These are phyloP conservation scores for Diaporthe vexans DNA, from an alignment of 2,329 filamentous ascomycete genomes.

Conservation along the genomic window DNA sequence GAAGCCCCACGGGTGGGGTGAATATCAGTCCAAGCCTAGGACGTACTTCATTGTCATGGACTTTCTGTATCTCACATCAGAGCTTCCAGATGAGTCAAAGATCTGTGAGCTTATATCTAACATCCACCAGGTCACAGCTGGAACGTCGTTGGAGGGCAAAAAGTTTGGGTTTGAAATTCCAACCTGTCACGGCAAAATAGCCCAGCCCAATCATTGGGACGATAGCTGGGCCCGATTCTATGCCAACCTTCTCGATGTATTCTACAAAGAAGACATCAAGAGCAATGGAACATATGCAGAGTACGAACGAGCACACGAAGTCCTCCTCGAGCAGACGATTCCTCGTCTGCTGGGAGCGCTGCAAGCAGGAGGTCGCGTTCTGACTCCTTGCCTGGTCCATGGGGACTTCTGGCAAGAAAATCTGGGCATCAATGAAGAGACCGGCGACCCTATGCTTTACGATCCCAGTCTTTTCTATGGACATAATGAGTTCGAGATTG, in stretches of 20 bases:
- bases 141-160: not conserved
- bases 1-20: slow-evolving; percentile 20
- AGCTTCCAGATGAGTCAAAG: slow-evolving; percentile 6
- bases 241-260: not conserved
- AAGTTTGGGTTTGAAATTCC: slow-evolving; percentile 24
- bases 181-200: slow-evolving; percentile 33
- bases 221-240: slow-evolving; percentile 19
- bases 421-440: slow-evolving; percentile 7
- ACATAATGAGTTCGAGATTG: slow-evolving; percentile 32
- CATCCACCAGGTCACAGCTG: slow-evolving; percentile 12
- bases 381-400: slow-evolving; percentile 27
- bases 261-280: slow-evolving; percentile 24
- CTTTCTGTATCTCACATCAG: slow-evolving; percentile 1
- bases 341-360: slow-evolving; percentile 15
- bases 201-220: slow-evolving; percentile 29
- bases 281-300: not conserved
- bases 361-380: slow-evolving; percentile 11
- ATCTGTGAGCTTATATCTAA: not conserved
- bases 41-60: slow-evolving; percentile 31
- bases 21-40: not conserved
- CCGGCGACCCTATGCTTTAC: slow-evolving; percentile 27
- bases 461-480: slow-evolving; percentile 24
- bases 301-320: not conserved
- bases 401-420: slow-evolving; percentile 34
- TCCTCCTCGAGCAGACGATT: slow-evolving; percentile 10